Conservation (phyloP, 306 rosid genomes). For the Luffa acutangula region DNA sequence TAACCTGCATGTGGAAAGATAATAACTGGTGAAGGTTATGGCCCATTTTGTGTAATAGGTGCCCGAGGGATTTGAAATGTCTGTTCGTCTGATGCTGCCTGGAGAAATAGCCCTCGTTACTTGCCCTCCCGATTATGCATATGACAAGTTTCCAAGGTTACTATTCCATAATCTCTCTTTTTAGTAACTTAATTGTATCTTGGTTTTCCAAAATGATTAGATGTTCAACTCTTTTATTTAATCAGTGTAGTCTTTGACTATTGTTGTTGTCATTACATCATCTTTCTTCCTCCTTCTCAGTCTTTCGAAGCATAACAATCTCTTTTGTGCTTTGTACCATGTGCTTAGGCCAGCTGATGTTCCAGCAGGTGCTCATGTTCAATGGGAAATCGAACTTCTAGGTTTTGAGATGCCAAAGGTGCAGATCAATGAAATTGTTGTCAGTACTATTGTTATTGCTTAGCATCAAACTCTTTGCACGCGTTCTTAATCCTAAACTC, state of each 20-base stretch:
- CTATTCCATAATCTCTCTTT: slow-evolving; percentile 4
- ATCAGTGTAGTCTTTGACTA: slow-evolving; percentile 3
- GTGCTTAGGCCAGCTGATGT: slow-evolving; percentile 64
- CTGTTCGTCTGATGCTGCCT: slow-evolving; percentile 90
- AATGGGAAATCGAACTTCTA: slow-evolving; percentile 96
- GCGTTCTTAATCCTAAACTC: neutral
- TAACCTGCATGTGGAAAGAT: neutral
- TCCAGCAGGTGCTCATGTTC: slow-evolving; percentile 79
- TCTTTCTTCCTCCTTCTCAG: neutral
- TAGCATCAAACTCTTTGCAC: neutral
- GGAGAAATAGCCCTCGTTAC: slow-evolving; percentile 84
- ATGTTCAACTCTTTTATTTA: neutral
- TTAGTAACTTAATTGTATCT: neutral
- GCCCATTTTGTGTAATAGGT: slow-evolving; percentile 36
- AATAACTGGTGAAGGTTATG: slow-evolving; percentile 1
- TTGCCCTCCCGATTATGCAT: slow-evolving; percentile 94
- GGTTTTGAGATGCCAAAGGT: slow-evolving; percentile 94
- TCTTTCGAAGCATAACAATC: slow-evolving; percentile 14
- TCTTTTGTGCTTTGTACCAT: slow-evolving; percentile 12
- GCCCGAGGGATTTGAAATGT: slow-evolving; percentile 93
- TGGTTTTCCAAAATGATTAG: neutral
- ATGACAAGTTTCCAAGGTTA: slow-evolving; percentile 86
- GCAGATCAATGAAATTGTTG: neutral
- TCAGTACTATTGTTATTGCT: neutral
- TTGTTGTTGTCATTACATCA: neutral